These are phyloP conservation scores for Yamadazyma spencermartinsiae DNA, from an alignment of 1,139 yeast species.

Conservation along the genomic window DNA sequence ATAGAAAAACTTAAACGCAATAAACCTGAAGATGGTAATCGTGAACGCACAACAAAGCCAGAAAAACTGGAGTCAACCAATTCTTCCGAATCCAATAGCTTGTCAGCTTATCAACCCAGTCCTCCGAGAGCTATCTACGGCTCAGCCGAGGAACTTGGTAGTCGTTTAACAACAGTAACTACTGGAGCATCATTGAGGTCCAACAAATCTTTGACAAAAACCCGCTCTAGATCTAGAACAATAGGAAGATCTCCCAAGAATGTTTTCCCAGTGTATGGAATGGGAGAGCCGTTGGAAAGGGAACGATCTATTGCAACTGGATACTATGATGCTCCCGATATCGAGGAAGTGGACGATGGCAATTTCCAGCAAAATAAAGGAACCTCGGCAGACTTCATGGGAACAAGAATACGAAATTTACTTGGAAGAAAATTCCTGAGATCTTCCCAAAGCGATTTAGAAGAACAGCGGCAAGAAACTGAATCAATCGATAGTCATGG, in stretches of 20 bases:
- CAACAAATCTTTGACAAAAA: constrained; percentile 5
- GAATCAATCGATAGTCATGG: not conserved
- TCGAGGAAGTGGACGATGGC: constrained; percentile 7
- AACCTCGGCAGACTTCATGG: constrained; percentile 30
- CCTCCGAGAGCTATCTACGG: constrained; percentile 11
- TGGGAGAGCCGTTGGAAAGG: constrained; percentile 61
- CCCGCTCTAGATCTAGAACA: constrained; percentile 11
- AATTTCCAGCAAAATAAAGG: constrained; percentile 8
- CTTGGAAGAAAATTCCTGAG: constrained; percentile 11
- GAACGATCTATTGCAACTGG: constrained; percentile 60
- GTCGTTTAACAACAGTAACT: not conserved
- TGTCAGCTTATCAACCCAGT: constrained; percentile 3
- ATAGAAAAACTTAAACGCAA: constrained; percentile 10
- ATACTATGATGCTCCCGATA: constrained; percentile 6
- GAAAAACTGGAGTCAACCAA: constrained; percentile 7
- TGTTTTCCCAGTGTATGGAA: constrained; percentile 76
- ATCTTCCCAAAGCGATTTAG: constrained; percentile 6
- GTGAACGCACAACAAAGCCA: not conserved
- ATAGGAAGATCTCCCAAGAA: constrained; percentile 61
- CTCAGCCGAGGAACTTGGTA: constrained; percentile 7
- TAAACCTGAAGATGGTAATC: constrained; percentile 6
- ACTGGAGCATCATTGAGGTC: constrained; percentile 3
- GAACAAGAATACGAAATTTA: constrained; percentile 17
- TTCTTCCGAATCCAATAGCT: constrained; percentile 8
- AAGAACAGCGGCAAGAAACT: constrained; percentile 5